Conservation (phyloP, 768 basidiomycete species). For the Leccinum rimulosum region DNA sequence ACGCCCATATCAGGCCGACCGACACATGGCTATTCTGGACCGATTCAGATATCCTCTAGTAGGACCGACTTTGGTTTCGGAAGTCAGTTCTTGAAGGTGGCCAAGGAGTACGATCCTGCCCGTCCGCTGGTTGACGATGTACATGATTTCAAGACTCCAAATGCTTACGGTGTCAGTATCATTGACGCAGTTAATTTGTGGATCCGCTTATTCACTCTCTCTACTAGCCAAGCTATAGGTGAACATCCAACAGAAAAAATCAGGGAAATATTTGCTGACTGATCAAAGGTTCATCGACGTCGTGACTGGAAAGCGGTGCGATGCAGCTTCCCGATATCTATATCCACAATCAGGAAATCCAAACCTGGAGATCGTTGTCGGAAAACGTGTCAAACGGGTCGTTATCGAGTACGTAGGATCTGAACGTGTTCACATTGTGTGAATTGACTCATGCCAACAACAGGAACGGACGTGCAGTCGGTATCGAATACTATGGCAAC, state of each 20-base stretch:
- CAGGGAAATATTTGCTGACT: too few species aligned
- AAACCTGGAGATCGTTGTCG: constrained; percentile 32
- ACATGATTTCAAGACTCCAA: constrained; percentile 38
- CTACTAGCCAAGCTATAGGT: constrained; percentile 16
- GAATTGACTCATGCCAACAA: neutral
- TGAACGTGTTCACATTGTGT: neutral
- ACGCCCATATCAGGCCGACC: constrained; percentile 28
- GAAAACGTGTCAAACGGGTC: constrained; percentile 8
- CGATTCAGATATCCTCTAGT: constrained; percentile 20
- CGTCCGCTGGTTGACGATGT: constrained; percentile 43
- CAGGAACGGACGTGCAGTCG: constrained; percentile 35
- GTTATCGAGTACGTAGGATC: neutral
- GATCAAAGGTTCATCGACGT: constrained; percentile 48
- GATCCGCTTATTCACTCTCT: neutral
- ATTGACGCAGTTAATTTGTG: neutral
- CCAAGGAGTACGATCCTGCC: constrained; percentile 42
- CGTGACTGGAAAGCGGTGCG: constrained; percentile 34
- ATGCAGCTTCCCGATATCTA: constrained; percentile 34
- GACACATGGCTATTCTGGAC: constrained; percentile 37
- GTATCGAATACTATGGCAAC: constrained; percentile 31
- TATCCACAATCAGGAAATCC: constrained; percentile 29
- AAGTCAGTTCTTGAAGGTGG: constrained; percentile 47
- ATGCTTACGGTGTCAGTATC: constrained; percentile 20
- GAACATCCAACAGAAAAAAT: neutral
- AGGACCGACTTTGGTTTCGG: constrained; percentile 15